Percentiles rank a stretch among this genome's conserved stretches.
phyloP scores from a whole-genome alignment of 148 eudicot genomes.

The Chenopodium quinoa region DNA sequence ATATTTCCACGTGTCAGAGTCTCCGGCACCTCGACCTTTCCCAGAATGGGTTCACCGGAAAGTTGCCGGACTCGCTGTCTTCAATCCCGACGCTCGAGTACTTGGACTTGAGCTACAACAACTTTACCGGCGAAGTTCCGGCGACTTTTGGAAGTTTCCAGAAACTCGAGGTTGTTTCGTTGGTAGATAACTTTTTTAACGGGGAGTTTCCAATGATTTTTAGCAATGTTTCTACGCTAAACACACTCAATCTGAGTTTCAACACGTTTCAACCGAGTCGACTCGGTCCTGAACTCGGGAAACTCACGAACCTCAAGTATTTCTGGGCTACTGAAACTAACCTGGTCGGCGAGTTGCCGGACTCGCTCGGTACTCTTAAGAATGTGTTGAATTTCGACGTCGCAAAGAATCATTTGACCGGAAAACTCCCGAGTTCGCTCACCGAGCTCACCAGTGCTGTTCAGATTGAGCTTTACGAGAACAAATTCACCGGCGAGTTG shows the following conservation, averaged over 20 bases:
- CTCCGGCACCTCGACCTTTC: conserved; percentile 50
- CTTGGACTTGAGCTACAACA: conserved; percentile 63
- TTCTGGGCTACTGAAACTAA: conserved; percentile 53
- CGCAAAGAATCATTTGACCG: conserved; percentile 45
- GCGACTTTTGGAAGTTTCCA: conserved; percentile 47
- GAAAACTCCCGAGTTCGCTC: conserved; percentile 55
- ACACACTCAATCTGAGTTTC: conserved; percentile 56
- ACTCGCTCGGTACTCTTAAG: conserved; percentile 48
- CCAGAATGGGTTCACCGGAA: conserved; percentile 50
- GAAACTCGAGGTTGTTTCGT: conserved; percentile 44
- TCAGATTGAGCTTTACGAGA: conserved; percentile 67
- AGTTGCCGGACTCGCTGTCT: conserved; percentile 38
- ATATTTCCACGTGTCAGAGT: conserved; percentile 36
- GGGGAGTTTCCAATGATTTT: conserved; percentile 56
- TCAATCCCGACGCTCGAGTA: conserved; percentile 29
- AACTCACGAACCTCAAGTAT: conserved; percentile 46
- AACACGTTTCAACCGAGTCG: conserved; percentile 64
- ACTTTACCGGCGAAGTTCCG: conserved; percentile 79
- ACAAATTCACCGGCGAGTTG: conserved; percentile 59
- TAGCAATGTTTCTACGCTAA: conserved; percentile 51
- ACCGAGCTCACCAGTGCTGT: conserved; percentile 44
- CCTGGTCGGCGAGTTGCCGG: conserved; percentile 64
- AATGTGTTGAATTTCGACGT: conserved; percentile 55
- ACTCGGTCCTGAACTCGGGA: conserved; percentile 58
- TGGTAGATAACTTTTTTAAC: conserved; percentile 55